Percentiles rank a stretch among this genome's conserved stretches.
phyloP scores from a whole-genome alignment of 805 yeast genomes.

The Monosporozyma unispora region DNA sequence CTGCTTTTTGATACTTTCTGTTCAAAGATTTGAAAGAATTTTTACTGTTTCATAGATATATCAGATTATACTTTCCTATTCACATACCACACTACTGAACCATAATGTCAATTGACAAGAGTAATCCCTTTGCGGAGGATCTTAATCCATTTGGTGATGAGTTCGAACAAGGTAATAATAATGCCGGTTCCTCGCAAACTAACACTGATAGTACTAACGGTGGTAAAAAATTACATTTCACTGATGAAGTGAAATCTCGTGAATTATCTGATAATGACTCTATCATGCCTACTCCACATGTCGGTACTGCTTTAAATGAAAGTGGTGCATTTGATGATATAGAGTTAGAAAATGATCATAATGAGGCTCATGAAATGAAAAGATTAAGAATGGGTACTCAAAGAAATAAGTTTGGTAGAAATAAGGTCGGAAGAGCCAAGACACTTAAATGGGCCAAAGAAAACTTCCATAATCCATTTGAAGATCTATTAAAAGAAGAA shows the following conservation, averaged over 20 bases:
- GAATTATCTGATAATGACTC: conserved; percentile 18
- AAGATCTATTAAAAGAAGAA: conserved; percentile 21
- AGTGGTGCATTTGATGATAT: conserved; percentile 22
- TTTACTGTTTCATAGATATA: not conserved
- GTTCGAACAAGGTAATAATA: conserved; percentile 13
- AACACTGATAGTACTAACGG: not conserved
- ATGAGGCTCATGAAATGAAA: conserved; percentile 38
- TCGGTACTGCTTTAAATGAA: conserved; percentile 9
- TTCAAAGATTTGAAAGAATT: not conserved
- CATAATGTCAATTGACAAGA: conserved; percentile 4
- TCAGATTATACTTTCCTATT: not conserved
- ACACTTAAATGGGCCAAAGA: conserved; percentile 46
- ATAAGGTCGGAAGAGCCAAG: conserved; percentile 49
- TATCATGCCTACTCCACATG: conserved; percentile 22
- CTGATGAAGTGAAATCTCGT: conserved; percentile 4
- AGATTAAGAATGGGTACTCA: conserved; percentile 90
- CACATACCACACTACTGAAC: not conserved
- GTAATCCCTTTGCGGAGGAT: conserved; percentile 4
- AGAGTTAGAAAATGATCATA: conserved; percentile 14
- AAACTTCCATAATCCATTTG: conserved; percentile 29
- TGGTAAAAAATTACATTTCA: not conserved
- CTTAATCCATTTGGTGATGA: conserved; percentile 17
- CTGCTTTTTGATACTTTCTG: not conserved
- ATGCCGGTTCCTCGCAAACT: not conserved
- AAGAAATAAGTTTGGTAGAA: conserved; percentile 62